These are phyloP conservation scores for Alternaria brassicae DNA, from an alignment of 2,329 filamentous ascomycete species.

Conservation along the genomic window DNA sequence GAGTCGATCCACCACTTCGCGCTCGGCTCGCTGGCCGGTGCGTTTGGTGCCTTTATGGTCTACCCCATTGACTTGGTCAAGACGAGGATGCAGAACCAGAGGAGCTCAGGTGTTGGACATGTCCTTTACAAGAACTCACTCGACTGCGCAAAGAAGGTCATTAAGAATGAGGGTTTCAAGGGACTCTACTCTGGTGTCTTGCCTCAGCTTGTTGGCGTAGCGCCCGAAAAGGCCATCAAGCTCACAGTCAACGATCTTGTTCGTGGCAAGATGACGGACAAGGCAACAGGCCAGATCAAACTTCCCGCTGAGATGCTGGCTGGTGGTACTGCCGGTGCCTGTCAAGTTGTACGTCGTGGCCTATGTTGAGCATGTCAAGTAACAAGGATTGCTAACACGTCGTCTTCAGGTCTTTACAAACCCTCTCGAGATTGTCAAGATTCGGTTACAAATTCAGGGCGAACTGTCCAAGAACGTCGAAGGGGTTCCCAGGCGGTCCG, in stretches of 20 bases:
- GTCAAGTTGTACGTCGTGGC: constrained; percentile 81
- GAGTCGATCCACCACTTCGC: constrained; percentile 90
- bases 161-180: constrained; percentile 87
- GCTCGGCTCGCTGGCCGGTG: constrained; percentile 87
- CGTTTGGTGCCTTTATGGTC: constrained; percentile 99
- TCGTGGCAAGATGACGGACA: constrained; percentile 75
- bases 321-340: constrained; percentile 87
- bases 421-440: constrained; percentile 98
- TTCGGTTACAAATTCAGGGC: constrained; percentile 95
- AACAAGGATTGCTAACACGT: constrained; percentile 17
- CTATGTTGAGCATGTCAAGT: neutral
- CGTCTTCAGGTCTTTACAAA: constrained; percentile 84
- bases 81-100: constrained; percentile 98
- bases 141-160: constrained; percentile 92
- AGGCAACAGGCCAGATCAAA: constrained; percentile 75
- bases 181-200: constrained; percentile 94
- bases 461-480: constrained; percentile 90
- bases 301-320: constrained; percentile 78
- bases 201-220: constrained; percentile 94
- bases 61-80: constrained; percentile 99
- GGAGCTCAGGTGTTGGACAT: constrained; percentile 77
- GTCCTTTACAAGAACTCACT: constrained; percentile 95
- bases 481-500: constrained; percentile 83
- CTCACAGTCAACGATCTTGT: constrained; percentile 97
- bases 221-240: constrained; percentile 99